Percentiles rank a stretch among this genome's conserved stretches.
Evolutionary conservation across 148 eudicot species (phyloP).

Genomic region (Silene uniflora): DNA sequence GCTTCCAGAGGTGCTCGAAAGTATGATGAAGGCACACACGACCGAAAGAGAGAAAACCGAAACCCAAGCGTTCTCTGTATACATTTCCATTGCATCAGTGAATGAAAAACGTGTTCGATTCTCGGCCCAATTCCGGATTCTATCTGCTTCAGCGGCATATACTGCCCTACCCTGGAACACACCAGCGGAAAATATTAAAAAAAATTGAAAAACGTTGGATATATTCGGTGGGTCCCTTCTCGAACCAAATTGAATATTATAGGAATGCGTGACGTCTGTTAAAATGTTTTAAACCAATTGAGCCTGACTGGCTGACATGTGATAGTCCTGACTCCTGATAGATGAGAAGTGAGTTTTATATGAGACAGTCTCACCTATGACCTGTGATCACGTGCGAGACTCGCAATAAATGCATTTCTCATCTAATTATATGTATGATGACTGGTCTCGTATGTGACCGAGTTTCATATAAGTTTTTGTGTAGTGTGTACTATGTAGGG

Average conservation of each 20-base stretch:
- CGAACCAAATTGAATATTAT: too few relatives aligned
- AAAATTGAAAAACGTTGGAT: background rate
- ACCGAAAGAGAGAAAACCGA: constrained; percentile 95
- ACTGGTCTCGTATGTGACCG: too few relatives aligned
- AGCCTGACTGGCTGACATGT: background rate
- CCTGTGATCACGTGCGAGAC: background rate
- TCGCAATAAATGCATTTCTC: background rate
- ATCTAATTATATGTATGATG: background rate
- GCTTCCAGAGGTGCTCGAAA: constrained; percentile 70
- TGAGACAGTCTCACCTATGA: background rate
- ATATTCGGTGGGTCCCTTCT: background rate
- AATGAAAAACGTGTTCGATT: constrained; percentile 86
- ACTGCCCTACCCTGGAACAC: constrained; percentile 80
- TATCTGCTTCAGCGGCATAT: constrained; percentile 93
- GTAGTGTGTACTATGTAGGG: background rate
- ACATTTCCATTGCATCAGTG: constrained; percentile 99
- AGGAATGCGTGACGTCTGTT: background rate
- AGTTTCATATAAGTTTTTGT: background rate
- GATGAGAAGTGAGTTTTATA: background rate
- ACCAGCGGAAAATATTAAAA: background rate
- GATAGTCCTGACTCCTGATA: background rate
- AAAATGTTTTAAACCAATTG: background rate
- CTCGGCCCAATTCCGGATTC: constrained; percentile 96
- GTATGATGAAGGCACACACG: constrained; percentile 94
- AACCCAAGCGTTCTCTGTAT: constrained; percentile 93